Percentiles rank a stretch among this genome's conserved stretches.
Conservation (phyloP, 2,329 filamentous ascomycete species). For the Beauveria australis region DNA sequence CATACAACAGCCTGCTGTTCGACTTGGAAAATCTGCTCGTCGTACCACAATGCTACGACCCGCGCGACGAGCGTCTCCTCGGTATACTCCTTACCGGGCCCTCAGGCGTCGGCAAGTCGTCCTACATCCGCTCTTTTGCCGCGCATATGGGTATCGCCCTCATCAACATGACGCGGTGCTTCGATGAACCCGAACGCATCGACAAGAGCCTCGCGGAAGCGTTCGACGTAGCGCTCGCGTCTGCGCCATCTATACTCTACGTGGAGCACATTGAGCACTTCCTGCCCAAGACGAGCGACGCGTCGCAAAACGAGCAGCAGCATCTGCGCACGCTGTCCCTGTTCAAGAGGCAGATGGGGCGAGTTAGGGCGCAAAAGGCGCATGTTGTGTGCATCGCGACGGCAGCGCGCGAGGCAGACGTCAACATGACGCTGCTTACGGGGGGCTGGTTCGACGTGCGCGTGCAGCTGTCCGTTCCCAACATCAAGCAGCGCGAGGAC, state of each 20-base stretch:
- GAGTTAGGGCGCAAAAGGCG: conserved; percentile 62
- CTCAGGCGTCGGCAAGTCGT: conserved; percentile 72
- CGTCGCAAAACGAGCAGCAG: conserved; percentile 81
- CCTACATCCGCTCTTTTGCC: conserved; percentile 66
- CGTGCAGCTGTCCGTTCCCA: conserved; percentile 82
- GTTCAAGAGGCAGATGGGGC: conserved; percentile 79
- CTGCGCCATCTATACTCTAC: conserved; percentile 84
- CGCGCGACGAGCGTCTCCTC: conserved; percentile 10
- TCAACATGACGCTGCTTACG: conserved; percentile 70
- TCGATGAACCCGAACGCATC: conserved; percentile 31
- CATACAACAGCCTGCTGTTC: conserved; percentile 17
- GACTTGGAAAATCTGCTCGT: conserved; percentile 15
- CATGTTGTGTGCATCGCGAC: conserved; percentile 81
- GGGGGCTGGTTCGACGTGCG: conserved; percentile 74
- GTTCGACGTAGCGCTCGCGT: conserved; percentile 69
- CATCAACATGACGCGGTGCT: conserved; percentile 41
- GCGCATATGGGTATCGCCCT: conserved; percentile 66
- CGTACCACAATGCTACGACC: conserved; percentile 15
- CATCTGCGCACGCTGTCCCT: conserved; percentile 80
- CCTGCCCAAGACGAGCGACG: conserved; percentile 73
- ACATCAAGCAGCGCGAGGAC: conserved; percentile 61
- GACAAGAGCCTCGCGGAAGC: conserved; percentile 32
- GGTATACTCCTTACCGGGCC: conserved; percentile 73
- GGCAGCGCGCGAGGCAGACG: conserved; percentile 77
- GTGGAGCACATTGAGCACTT: conserved; percentile 81